Conservation (phyloP, 2,329 filamentous ascomycete species). For the Phialemoniopsis sp. region DNA sequence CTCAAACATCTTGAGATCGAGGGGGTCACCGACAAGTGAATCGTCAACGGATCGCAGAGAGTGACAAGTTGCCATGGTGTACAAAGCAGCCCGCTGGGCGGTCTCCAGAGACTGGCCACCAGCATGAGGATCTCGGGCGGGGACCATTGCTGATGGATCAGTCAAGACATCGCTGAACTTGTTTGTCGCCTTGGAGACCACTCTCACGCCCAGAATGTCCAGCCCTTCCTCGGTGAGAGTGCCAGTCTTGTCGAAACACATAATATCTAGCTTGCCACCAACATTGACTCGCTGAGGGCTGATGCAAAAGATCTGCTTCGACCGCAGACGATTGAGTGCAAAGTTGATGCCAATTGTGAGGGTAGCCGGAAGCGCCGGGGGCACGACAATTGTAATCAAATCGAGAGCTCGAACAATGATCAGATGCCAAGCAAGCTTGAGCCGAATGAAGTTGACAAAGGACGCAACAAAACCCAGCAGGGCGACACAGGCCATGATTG, state of each 20-base stretch:
- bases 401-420: conserved; percentile 91
- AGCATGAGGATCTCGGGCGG: conserved; percentile 21
- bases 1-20: conserved; percentile 98
- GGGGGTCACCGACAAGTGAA: conserved; percentile 86
- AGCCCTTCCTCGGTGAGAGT: conserved; percentile 94
- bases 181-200: conserved; percentile 60
- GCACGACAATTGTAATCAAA: conserved; percentile 95
- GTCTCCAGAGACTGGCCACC: conserved; percentile 1
- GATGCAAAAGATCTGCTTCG: conserved; percentile 93
- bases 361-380: conserved; percentile 89
- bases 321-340: conserved; percentile 78
- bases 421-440: conserved; percentile 80
- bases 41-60: conserved; percentile 82
- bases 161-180: conserved; percentile 74
- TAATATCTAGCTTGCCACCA: conserved; percentile 88
- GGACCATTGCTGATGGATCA: conserved; percentile 35
- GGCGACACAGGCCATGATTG: conserved; percentile 89
- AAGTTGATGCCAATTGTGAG: conserved; percentile 97
- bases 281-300: conserved; percentile 97
- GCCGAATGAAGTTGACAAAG: conserved; percentile 85
- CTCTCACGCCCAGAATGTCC: conserved; percentile 84
- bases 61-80: conserved; percentile 97
- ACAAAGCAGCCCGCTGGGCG: conserved; percentile 60
- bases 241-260: conserved; percentile 99
- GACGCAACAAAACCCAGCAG: conserved; percentile 84